Base-by-base conservation (phyloP, 2,329 filamentous ascomycete genomes). In the Ilyonectria robusta region DNA sequence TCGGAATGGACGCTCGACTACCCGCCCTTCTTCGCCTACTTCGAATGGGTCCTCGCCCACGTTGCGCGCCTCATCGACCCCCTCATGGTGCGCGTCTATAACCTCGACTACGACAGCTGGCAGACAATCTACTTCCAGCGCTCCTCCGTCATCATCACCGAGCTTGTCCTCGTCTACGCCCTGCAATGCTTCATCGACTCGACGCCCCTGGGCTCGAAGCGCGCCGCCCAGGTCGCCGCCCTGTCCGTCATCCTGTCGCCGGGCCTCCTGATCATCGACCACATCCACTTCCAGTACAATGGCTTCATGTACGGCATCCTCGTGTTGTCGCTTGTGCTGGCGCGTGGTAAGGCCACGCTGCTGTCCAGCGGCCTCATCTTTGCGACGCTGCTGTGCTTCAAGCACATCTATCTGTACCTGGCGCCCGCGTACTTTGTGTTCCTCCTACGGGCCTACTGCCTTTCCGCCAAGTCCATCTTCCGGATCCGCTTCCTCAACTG, bases 1-100 rank as follows among this genome's bases (percentile, higher is more conserved):
- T 99, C 96, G 66, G 94, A 98, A 94, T 99, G 96, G 96, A 99
- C 96, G 0, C 91, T 99, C 77, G 96, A 99, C 84, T 99, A 99
- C 79, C 96, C 96, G 35, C 96, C 96, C 8, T 98, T 98, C 83
- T 99, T 99, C 78, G 96, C 96, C 73, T 95, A 93, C 79, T 98
- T 98, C 83, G 96, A 99, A 86, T 98, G 94, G 94, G 79, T 91
- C 50, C 87, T 99, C 75, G 96, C 95, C 53, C 93, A 96, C 76
- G 85, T 91, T 65, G 96, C 95, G 29, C 88, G 86, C 71, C 89
- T 93, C 78, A 87, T 90, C 69, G 95, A 99, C 78, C 90, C 93
- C 26, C 88, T 86, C 65, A 96, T 99, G 92, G 85, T 98, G 62
- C 86, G 90, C 69, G 85, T 98, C 60, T 88, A 92, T 77, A 94